phyloP scores from a whole-genome alignment of 2,329 filamentous ascomycete genomes.

The Ceratocystis destructans region DNA sequence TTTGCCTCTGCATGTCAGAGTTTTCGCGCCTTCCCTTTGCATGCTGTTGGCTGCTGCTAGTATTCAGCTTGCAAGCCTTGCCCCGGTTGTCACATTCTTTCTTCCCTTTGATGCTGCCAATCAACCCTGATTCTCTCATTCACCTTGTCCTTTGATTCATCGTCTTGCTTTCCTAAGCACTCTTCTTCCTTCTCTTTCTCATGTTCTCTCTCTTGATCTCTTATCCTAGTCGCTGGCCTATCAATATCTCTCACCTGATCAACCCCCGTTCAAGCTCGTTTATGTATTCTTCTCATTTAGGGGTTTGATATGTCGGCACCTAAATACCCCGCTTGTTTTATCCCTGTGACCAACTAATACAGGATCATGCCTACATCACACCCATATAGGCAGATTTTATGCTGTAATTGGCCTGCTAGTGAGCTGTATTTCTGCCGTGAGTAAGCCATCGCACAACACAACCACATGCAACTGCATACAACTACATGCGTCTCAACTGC shows the following conservation, averaged over 20 bases:
- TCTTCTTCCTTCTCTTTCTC: not conserved
- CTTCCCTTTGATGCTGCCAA: not conserved
- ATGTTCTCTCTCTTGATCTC: not conserved
- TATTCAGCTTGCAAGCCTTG: not conserved
- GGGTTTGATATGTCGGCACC: not conserved
- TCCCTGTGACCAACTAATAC: constrained; percentile 2
- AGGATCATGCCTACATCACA: not conserved
- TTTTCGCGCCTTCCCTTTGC: not conserved
- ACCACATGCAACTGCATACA: not conserved
- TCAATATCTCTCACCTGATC: not conserved
- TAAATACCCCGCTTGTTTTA: not conserved
- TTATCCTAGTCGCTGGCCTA: not conserved
- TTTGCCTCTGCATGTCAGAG: not conserved
- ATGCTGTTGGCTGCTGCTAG: not conserved
- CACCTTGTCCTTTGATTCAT: not conserved
- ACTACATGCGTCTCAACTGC: not conserved
- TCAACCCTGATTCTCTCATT: not conserved
- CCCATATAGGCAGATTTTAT: not conserved
- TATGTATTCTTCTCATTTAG: constrained; percentile 1
- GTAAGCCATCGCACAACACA: not conserved
- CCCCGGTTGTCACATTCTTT: not conserved
- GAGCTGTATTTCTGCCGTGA: not conserved
- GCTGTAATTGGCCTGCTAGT: not conserved
- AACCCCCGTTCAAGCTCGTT: not conserved
- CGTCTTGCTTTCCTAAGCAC: no score